phyloP scores from a whole-genome alignment of 805 yeast genomes.

The Cyberlindnera euphorbiiphila region DNA sequence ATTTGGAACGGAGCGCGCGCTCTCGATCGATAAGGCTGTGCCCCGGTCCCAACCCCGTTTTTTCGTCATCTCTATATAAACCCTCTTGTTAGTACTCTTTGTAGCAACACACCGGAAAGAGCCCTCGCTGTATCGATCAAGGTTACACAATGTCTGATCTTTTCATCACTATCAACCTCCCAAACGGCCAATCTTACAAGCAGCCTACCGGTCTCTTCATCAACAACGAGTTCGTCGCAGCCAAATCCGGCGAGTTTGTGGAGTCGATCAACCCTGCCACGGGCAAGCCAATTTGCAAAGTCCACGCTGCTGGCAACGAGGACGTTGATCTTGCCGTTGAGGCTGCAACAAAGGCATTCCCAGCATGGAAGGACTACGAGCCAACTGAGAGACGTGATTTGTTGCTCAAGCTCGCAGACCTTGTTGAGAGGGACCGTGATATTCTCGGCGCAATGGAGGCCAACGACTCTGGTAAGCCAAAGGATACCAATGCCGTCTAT shows the following conservation, averaged over 20 bases:
- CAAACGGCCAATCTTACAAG: slow-evolving; percentile 61
- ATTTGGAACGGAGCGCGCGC: too few species aligned
- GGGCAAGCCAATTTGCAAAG: slow-evolving; percentile 46
- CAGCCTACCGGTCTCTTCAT: slow-evolving; percentile 79
- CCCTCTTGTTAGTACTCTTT: too few species aligned
- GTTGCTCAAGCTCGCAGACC: slow-evolving; percentile 45
- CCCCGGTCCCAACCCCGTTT: too few species aligned
- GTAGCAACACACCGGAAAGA: too few species aligned
- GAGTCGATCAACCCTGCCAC: slow-evolving; percentile 47
- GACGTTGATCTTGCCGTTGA: slow-evolving; percentile 54
- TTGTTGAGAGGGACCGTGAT: slow-evolving; percentile 46
- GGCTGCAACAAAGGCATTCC: slow-evolving; percentile 49
- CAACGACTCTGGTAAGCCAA: slow-evolving; percentile 57
- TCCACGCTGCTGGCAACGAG: slow-evolving; percentile 46
- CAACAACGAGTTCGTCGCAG: slow-evolving; percentile 63
- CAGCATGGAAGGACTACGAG: slow-evolving; percentile 43
- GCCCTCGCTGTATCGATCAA: too few species aligned
- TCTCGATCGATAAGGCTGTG: too few species aligned
- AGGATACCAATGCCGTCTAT: slow-evolving; percentile 45
- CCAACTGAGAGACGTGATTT: slow-evolving; percentile 45
- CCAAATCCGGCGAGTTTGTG: slow-evolving; percentile 42
- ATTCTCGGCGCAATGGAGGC: slow-evolving; percentile 55
- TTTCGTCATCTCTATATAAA: too few species aligned
- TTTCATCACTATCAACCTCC: slow-evolving; percentile 42
- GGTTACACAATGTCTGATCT: slow-evolving; percentile 22